phyloP scores from a whole-genome alignment of 768 basidiomycete species.

The Candolleomyces aberdarensis region DNA sequence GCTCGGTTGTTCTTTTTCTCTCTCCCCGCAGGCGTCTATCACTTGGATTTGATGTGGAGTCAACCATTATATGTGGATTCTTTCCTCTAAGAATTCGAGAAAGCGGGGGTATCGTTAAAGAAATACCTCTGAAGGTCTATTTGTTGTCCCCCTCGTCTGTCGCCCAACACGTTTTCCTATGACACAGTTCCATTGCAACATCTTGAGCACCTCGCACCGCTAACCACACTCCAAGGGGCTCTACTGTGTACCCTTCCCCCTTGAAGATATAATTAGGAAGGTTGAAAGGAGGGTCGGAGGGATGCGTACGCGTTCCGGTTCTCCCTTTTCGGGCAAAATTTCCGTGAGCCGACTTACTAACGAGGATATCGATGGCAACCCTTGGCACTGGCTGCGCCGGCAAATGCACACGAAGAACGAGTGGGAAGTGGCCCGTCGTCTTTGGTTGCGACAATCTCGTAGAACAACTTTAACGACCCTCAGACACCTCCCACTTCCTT shows the following conservation, averaged over 20 bases:
- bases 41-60: too few species aligned
- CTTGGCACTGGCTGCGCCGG: too few species aligned
- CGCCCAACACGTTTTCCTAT: conserved; percentile 34
- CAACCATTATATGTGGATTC: too few species aligned
- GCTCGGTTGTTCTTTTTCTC: too few species aligned
- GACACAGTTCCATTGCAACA: conserved; percentile 53
- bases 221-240: conserved; percentile 25
- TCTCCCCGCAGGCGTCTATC: too few species aligned
- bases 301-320: background rate
- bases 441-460: too few species aligned
- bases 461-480: too few species aligned
- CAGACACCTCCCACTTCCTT: too few species aligned
- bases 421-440: too few species aligned
- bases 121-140: background rate
- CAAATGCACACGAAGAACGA: too few species aligned
- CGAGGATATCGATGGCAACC: too few species aligned
- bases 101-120: conserved; percentile 38
- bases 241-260: conserved; percentile 39
- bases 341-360: background rate
- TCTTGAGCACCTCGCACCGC: conserved; percentile 47
- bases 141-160: too few species aligned
- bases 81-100: conserved; percentile 33
- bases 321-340: background rate
- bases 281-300: background rate
- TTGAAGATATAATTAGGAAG: conserved; percentile 27